Evolutionary conservation across 768 basidiomycete genomes (phyloP), one percentile per base, ranked within the genome.

Genomic region (Candolleomyces eurysporus): DNA sequence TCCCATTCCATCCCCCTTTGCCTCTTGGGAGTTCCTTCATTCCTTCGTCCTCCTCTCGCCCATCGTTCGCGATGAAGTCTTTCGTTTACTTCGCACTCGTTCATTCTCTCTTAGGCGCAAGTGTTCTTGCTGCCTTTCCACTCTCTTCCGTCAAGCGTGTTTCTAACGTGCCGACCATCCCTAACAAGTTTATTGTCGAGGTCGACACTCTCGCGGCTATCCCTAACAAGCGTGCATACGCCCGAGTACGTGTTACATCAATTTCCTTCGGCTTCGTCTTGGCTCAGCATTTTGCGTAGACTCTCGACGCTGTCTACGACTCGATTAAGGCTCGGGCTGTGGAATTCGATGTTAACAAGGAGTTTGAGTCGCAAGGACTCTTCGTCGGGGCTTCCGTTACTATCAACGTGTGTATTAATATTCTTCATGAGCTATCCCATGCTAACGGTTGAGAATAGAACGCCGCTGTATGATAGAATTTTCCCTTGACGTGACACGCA

Each of bases 361-460:
- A 84, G 63, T 90, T 79, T 73, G 76, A 86, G 57, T 65, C 78
- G 0, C 72, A 75, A 4, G 82, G 79, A 0, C 61, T 90, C 13
- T 88, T 90, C 66, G 72, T 84, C 31, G 88, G 88, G 5, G 87
- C 83, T 31, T 77, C 83, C 43, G 65, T 89, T 54, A 79, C 79
- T 19, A 65, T 89, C 40, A 67, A 71, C 42, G 82, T 81, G 58
- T 63, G 76, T 75, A 60, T 54, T 26, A 11, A 19, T 42, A 19
- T 21, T 31, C 1, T 14, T 52, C 26, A 32, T 42, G 21, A 19
- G 30, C 42, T 49, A 19, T 9, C 58, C 43, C 48, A 8, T 54
- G 19, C 19, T 46, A 14, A 46, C 42, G 59, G 14, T 14, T 42
- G 7, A 42, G 14, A 32, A 72, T 64, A 69, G 74, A 65, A 59